These are phyloP conservation scores for Aspergillus ustus DNA, from an alignment of 2,329 filamentous ascomycete species.

Conservation along the genomic window DNA sequence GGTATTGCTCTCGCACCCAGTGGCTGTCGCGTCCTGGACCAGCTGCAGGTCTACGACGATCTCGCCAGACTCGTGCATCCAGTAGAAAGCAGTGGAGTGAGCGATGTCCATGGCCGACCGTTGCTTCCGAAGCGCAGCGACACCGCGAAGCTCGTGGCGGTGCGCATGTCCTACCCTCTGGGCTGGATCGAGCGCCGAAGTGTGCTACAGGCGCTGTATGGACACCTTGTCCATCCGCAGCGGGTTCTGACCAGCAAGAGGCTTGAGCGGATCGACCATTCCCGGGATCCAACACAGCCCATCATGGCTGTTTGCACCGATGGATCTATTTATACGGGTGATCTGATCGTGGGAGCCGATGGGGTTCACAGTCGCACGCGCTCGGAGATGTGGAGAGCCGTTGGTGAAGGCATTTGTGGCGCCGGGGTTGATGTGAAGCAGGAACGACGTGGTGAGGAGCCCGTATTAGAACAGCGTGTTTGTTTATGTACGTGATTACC, in stretches of 20 bases:
- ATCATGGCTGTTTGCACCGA: not conserved
- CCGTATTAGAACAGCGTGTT: not conserved
- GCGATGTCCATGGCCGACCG: not conserved
- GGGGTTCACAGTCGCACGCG: not conserved
- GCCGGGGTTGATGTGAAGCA: not conserved
- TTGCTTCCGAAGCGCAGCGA: not conserved
- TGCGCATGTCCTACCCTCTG: not conserved
- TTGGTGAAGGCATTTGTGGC: not conserved
- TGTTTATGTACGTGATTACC: no score
- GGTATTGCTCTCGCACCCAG: not conserved
- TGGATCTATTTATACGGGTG: not conserved
- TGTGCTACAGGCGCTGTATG: not conserved
- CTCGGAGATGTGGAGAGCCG: not conserved
- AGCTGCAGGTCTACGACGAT: not conserved
- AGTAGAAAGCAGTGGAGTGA: not conserved
- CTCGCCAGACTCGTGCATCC: not conserved
- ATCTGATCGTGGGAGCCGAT: constrained; percentile 3
- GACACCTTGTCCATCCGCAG: not conserved
- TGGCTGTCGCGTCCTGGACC: not conserved
- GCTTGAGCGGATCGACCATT: not conserved
- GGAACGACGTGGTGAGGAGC: not conserved
- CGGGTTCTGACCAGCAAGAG: not conserved
- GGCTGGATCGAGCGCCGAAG: not conserved
- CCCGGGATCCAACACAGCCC: no score
- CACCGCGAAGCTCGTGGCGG: not conserved